Evolutionary conservation across 768 basidiomycete species (phyloP), one percentile per base, ranked within the genome.

Genomic region (Pleurotus salmoneostramineus): DNA sequence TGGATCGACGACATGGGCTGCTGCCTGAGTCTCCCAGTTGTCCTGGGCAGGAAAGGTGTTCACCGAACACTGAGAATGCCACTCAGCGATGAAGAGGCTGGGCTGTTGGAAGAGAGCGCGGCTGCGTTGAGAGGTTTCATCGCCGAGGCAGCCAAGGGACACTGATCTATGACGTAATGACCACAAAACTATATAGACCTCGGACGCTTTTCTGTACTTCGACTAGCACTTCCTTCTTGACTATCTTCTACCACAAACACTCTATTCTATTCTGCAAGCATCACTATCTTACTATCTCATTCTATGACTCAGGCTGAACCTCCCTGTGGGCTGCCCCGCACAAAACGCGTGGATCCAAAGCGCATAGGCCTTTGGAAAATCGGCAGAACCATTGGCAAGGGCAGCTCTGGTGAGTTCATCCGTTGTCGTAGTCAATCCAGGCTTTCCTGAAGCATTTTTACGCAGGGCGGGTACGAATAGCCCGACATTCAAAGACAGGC

Each of bases 391-490:
- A 85, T 93, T 64, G 91, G 91, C 10, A 85, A 84, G 63, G 91
- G 91, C 45, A 83, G 82, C 66, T 90, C 89, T 67, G 91, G 91
- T 90, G 60, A 31, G 78, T 56, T 15, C 14, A 42, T 45, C 44
- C 44, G 32, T 6, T n/a, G 15, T 10, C 45, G n/a, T 11, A 14
- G 27, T 33, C 21, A 14, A 11, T 10, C 21, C 43, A 6, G 21
- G 21, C 21, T 27, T 27, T 27, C 21, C 12, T 31, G 34, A 8
- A 7, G 11, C 48, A 17, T 58, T 45, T 56, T 8, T 21, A 33
- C 35, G 32, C 54, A 97, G 95, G 95, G 55, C 91, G 91, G 56
- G 95, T 98, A 14, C 83, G 91, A 55, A 87, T 97, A 62, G 94
- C 93, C 40, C 81, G 93, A 61, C 91, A 95, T 70, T 81, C 85